These are phyloP conservation scores for Vigna reflexopilosa DNA, from an alignment of 306 rosid species.

Conservation along the genomic window DNA sequence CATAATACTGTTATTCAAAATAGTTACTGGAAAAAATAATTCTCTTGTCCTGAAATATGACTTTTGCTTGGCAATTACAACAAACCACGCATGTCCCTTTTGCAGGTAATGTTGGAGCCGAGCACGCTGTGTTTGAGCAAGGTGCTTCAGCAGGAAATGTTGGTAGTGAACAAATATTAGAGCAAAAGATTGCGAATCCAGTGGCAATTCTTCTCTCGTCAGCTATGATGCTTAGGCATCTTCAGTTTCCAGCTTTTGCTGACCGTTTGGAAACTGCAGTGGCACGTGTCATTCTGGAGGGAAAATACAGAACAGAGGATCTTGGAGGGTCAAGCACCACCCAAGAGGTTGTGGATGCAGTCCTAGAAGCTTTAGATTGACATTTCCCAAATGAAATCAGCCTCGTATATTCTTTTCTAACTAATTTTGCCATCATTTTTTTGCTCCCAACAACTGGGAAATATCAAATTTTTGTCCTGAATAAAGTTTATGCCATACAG, in stretches of 20 bases:
- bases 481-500: conserved; percentile 47
- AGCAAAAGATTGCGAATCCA: conserved; percentile 78
- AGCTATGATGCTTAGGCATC: conserved; percentile 95
- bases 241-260: conserved; percentile 89
- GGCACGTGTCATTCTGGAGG: conserved; percentile 65
- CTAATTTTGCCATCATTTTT: conserved; percentile 39
- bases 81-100: conserved; percentile 12
- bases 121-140: conserved; percentile 91
- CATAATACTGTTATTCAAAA: too few species aligned
- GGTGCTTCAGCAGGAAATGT: conserved; percentile 94
- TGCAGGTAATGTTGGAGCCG: conserved; percentile 88
- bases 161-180: conserved; percentile 63
- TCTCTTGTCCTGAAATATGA: not conserved
- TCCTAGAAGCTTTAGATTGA: conserved; percentile 67
- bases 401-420: conserved; percentile 42
- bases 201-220: conserved; percentile 88
- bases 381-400: conserved; percentile 27
- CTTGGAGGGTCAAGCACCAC: conserved; percentile 81
- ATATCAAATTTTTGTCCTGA: conserved; percentile 43
- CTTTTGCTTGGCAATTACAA: not conserved
- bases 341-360: conserved; percentile 81
- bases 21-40: conserved; percentile 15
- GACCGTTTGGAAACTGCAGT: conserved; percentile 90
- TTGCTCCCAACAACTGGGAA: conserved; percentile 35
- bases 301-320: conserved; percentile 72